A percentile compares a stretch with the other conserved stretches of the same genome.
These are phyloP conservation scores for Bipolaris oryzae DNA, from an alignment of 2,329 filamentous ascomycete genomes.

Conservation along the genomic window DNA sequence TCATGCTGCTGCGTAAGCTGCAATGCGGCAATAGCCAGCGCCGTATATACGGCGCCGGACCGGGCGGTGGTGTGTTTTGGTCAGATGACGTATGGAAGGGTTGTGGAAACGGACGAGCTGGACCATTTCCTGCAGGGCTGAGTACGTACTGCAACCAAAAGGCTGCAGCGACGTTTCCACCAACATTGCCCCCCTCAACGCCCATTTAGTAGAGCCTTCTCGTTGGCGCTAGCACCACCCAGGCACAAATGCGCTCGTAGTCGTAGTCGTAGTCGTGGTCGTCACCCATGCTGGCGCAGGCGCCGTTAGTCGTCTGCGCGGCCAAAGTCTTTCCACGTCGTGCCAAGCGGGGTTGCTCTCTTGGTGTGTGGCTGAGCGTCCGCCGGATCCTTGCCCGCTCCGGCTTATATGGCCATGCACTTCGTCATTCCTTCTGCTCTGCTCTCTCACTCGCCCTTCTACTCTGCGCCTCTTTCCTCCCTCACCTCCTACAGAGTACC, in stretches of 20 bases:
- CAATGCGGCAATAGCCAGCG: background rate
- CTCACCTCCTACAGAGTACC: background rate
- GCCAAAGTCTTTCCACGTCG: background rate
- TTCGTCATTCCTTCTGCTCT: slow-evolving; percentile 14
- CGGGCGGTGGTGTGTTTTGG: background rate
- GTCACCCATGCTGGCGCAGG: background rate
- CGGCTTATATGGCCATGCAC: slow-evolving; percentile 16
- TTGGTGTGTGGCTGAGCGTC: slow-evolving; percentile 24
- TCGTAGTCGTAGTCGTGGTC: background rate
- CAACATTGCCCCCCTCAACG: background rate
- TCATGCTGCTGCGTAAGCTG: background rate
- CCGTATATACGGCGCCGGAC: background rate
- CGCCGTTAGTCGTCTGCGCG: background rate
- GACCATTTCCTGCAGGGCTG: background rate
- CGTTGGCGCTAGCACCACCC: background rate
- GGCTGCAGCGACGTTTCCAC: background rate
- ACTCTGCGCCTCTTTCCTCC: background rate
- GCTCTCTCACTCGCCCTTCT: background rate
- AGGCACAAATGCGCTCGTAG: background rate
- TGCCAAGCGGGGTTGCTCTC: background rate
- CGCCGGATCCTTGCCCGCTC: slow-evolving; percentile 15
- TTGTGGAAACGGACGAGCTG: background rate
- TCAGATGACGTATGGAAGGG: background rate
- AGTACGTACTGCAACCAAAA: background rate
- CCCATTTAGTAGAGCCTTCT: background rate